Evolutionary conservation across 257 asterid genomes (phyloP).

Genomic region (Coffea eugenioides): DNA sequence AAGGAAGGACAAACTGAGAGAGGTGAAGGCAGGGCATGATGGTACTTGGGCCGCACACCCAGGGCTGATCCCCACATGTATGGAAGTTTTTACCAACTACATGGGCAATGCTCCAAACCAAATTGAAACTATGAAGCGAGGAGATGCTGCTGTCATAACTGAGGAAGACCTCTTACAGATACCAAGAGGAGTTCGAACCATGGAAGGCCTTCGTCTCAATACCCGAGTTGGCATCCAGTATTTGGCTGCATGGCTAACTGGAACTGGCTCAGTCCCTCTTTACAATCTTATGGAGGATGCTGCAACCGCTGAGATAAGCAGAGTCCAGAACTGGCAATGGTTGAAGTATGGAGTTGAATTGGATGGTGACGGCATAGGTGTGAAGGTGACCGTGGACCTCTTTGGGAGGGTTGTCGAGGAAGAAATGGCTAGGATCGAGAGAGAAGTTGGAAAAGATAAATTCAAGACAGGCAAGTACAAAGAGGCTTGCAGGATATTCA

Average conservation of each 20-base stretch:
- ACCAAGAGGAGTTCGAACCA: slow-evolving; percentile 70
- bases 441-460: slow-evolving; percentile 75
- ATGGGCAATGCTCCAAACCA: slow-evolving; percentile 65
- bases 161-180: slow-evolving; percentile 70
- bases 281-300: slow-evolving; percentile 99
- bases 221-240: slow-evolving; percentile 90
- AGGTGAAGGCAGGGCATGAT: slow-evolving; percentile 91
- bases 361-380: slow-evolving; percentile 85
- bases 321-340: slow-evolving; percentile 99
- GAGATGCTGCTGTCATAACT: slow-evolving; percentile 52
- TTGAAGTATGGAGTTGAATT: slow-evolving; percentile 67
- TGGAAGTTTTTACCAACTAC: slow-evolving; percentile 55
- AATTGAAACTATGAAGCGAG: slow-evolving; percentile 55
- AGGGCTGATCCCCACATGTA: slow-evolving; percentile 71
- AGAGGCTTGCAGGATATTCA: slow-evolving; percentile 80
- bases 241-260: slow-evolving; percentile 88
- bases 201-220: slow-evolving; percentile 94
- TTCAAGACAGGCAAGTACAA: slow-evolving; percentile 69
- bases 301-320: slow-evolving; percentile 94
- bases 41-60: slow-evolving; percentile 99
- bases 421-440: slow-evolving; percentile 86
- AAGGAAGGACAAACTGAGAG: slow-evolving; percentile 68
- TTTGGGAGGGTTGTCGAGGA: slow-evolving; percentile 91
- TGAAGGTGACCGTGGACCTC: slow-evolving; percentile 58
- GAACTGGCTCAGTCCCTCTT: slow-evolving; percentile 86